phyloP scores from a whole-genome alignment of 345 rosid species.

The Arabidopsis suecica region DNA sequence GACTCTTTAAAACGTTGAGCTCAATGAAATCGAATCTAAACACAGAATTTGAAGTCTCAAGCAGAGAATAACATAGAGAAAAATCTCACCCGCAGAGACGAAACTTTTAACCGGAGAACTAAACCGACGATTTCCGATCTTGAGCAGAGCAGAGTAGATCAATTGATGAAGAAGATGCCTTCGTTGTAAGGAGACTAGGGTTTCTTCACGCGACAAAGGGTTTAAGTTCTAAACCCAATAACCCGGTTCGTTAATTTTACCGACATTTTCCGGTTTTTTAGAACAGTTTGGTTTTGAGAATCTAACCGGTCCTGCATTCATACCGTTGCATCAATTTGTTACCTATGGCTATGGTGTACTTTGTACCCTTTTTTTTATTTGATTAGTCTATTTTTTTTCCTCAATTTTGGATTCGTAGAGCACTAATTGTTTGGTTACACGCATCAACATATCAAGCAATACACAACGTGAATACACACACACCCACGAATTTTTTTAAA shows the following conservation, averaged over 20 bases:
- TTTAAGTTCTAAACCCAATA: conserved; percentile 4
- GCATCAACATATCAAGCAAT: conserved; percentile 34
- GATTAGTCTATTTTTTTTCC: not conserved
- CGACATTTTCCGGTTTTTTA: not conserved
- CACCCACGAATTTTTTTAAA: not conserved
- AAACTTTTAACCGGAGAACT: not conserved
- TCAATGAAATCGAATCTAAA: not conserved
- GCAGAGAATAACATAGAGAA: not conserved
- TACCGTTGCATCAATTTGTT: not conserved
- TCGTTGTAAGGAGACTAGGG: conserved; percentile 25
- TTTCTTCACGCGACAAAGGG: conserved; percentile 3
- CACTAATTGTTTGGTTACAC: conserved; percentile 19
- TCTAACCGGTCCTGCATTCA: not conserved
- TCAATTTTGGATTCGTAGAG: not conserved
- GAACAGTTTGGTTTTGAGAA: not conserved
- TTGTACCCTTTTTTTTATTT: not conserved
- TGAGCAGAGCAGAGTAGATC: not conserved
- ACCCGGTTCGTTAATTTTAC: conserved; percentile 15
- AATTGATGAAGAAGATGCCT: not conserved
- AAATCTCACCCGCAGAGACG: not conserved
- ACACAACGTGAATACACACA: conserved; percentile 31
- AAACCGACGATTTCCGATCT: not conserved
- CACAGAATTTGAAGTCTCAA: not conserved
- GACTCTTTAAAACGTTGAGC: not conserved
- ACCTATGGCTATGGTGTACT: not conserved